Conservation (phyloP, 305 asterid species). For the Plantago lanceolata region DNA sequence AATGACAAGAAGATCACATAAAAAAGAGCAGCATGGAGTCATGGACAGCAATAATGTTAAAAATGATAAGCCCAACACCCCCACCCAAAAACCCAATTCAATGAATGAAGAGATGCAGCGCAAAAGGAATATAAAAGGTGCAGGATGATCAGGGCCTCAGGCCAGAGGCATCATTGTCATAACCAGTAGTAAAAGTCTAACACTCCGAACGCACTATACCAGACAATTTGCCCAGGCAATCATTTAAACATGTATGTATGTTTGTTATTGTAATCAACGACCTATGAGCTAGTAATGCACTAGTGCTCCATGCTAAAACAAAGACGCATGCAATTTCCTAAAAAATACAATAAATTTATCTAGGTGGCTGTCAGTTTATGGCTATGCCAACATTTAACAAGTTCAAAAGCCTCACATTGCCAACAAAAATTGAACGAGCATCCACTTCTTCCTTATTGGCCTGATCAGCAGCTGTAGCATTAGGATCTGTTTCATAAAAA, state of each 20-base stretch:
- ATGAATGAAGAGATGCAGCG: neutral
- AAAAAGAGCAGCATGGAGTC: neutral
- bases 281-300: neutral
- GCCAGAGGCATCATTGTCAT: neutral
- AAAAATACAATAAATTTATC: neutral
- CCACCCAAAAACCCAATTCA: neutral
- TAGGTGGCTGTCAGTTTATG: neutral
- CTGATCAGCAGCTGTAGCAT: constrained; percentile 36
- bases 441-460: constrained; percentile 55
- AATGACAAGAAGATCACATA: neutral
- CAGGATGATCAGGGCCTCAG: neutral
- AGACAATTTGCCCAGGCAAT: too few relatives aligned
- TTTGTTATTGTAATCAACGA: neutral
- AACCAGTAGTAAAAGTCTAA: too few relatives aligned
- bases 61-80: neutral
- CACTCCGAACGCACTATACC: too few relatives aligned
- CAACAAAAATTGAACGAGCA: constrained; percentile 53
- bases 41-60: neutral
- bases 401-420: constrained; percentile 48
- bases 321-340: neutral
- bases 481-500: constrained; percentile 42
- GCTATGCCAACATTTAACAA: neutral
- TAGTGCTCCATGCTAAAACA: neutral
- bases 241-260: too few relatives aligned
- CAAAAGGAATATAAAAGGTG: neutral